A percentile compares a stretch with the other conserved stretches of the same genome.
phyloP scores from a whole-genome alignment of 164 flowering plant species.

The Platanus orientalis region DNA sequence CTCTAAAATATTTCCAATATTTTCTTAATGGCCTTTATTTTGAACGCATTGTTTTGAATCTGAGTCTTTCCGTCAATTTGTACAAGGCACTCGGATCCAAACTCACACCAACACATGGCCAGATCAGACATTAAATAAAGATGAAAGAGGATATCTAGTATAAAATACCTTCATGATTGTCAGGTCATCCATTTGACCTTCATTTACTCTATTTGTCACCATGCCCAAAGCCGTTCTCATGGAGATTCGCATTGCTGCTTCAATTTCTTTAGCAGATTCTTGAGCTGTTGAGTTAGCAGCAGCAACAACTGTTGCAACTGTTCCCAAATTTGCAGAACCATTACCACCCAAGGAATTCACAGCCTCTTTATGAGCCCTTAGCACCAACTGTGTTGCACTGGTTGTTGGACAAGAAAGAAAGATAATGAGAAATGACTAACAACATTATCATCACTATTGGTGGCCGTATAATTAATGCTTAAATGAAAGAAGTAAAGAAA shows the following conservation, averaged over 20 bases:
- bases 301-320: slow-evolving; percentile 91
- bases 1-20: no score
- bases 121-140: background rate
- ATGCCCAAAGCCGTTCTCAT: slow-evolving; percentile 79
- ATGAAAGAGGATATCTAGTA: background rate
- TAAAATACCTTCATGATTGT: slow-evolving; percentile 80
- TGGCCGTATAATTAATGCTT: no score
- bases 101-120: no score
- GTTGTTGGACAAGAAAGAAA: background rate
- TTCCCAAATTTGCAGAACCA: slow-evolving; percentile 81
- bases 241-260: slow-evolving; percentile 88
- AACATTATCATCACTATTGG: no score
- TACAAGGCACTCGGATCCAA: no score
- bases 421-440: background rate
- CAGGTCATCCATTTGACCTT: slow-evolving; percentile 83
- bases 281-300: slow-evolving; percentile 91
- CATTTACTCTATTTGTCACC: slow-evolving; percentile 47
- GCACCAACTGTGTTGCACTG: slow-evolving; percentile 91
- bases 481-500: no score
- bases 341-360: slow-evolving; percentile 90
- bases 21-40: no score
- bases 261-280: slow-evolving; percentile 92
- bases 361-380: slow-evolving; percentile 93
- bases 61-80: no score
- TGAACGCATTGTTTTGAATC: no score